phyloP scores from a whole-genome alignment of 78 protist genomes.

The Anaeramoeba flamelloides region DNA sequence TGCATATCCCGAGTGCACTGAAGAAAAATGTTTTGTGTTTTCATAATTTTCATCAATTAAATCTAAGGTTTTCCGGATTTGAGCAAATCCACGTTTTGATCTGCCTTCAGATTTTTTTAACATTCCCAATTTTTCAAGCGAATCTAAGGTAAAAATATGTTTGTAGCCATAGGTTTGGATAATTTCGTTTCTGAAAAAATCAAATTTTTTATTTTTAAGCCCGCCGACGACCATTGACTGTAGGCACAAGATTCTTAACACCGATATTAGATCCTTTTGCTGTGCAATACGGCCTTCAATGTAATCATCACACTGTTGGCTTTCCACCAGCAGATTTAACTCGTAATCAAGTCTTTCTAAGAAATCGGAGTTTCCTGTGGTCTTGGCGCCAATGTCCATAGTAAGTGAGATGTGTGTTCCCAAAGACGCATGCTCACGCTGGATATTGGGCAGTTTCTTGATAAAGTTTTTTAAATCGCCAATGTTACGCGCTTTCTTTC shows the following conservation, averaged over 20 bases:
- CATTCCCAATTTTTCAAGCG: constrained; percentile 35
- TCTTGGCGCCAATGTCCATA: too few relatives aligned
- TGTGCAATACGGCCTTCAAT: constrained; percentile 38
- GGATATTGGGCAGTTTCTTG: constrained; percentile 23
- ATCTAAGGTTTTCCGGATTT: too few relatives aligned
- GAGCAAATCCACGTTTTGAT: too few relatives aligned
- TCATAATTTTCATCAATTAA: too few relatives aligned
- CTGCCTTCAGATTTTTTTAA: constrained; percentile 25
- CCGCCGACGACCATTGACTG: constrained; percentile 36
- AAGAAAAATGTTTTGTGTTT: too few relatives aligned
- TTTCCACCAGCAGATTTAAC: too few relatives aligned
- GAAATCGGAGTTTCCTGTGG: too few relatives aligned
- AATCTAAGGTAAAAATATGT: constrained; percentile 28
- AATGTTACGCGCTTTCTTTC: constrained; percentile 21
- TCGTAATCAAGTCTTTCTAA: too few relatives aligned
- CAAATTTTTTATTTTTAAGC: constrained; percentile 28
- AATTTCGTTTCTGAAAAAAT: constrained; percentile 18
- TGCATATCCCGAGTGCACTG: too few relatives aligned
- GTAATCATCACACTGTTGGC: too few relatives aligned
- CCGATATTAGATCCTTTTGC: constrained; percentile 19
- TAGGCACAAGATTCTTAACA: constrained; percentile 42
- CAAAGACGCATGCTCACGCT: too few relatives aligned
- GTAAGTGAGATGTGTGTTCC: too few relatives aligned
- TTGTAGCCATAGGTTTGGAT: constrained; percentile 55
- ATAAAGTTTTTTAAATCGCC: constrained; percentile 30